A percentile compares a stretch with the other conserved stretches of the same genome.
These are phyloP conservation scores for Phytophthora citrophthora DNA, from an alignment of 352 stramenopile species.

Conservation along the genomic window DNA sequence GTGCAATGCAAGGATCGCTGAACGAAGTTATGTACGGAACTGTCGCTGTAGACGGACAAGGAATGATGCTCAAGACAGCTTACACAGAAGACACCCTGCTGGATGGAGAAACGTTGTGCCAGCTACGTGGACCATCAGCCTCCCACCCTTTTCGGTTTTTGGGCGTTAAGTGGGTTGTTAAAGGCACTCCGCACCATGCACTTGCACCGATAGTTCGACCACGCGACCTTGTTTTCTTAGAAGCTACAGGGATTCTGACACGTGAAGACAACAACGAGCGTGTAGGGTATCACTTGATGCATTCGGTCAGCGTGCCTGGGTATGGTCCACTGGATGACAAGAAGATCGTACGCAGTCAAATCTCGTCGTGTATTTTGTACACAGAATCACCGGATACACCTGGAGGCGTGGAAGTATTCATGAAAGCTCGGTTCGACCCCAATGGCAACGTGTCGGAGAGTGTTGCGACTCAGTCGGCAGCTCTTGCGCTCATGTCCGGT, in stretches of 20 bases:
- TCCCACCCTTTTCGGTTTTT: constrained; percentile 51
- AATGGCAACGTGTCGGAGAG: constrained; percentile 32
- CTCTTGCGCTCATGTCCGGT: constrained; percentile 36
- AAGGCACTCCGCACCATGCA: constrained; percentile 33
- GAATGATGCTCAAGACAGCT: constrained; percentile 53
- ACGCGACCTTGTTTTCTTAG: constrained; percentile 48
- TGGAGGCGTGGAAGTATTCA: constrained; percentile 40
- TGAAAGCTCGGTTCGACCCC: constrained; percentile 41
- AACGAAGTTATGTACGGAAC: constrained; percentile 72
- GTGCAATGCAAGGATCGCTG: constrained; percentile 44
- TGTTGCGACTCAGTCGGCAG: constrained; percentile 31
- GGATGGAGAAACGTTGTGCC: constrained; percentile 54
- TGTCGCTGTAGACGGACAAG: constrained; percentile 44
- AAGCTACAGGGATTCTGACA: constrained; percentile 46
- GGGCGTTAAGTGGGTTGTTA: constrained; percentile 60
- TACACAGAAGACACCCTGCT: constrained; percentile 60
- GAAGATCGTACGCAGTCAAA: constrained; percentile 41
- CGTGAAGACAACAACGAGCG: constrained; percentile 32
- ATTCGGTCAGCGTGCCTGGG: constrained; percentile 44
- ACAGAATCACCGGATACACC: constrained; percentile 26
- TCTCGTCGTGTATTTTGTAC: constrained; percentile 52
- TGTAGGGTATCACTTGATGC: constrained; percentile 58
- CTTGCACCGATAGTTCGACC: constrained; percentile 33
- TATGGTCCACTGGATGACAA: constrained; percentile 40
- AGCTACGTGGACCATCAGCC: constrained; percentile 47